phyloP scores from a whole-genome alignment of 176 grass and related monocot species.

The Guadua angustifolia region DNA sequence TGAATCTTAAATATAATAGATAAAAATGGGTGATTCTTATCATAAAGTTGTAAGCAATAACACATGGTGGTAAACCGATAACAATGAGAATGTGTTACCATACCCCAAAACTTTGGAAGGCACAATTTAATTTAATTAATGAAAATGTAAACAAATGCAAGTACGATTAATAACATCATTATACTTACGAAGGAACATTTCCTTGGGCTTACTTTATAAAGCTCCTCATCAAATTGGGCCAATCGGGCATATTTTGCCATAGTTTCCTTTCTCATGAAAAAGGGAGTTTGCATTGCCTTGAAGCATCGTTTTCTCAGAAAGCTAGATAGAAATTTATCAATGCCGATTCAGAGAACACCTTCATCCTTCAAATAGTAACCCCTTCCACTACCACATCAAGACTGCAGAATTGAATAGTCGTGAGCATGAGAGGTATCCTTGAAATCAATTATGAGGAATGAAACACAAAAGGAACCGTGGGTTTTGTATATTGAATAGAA shows the following conservation, averaged over 20 bases:
- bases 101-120: background rate
- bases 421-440: background rate
- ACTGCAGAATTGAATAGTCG: slow-evolving; percentile 44
- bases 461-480: background rate
- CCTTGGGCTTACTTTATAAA: slow-evolving; percentile 71
- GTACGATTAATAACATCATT: background rate
- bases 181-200: background rate
- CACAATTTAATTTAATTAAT: background rate
- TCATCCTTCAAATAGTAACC: slow-evolving; percentile 85
- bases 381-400: slow-evolving; percentile 88
- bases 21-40: background rate
- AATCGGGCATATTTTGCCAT: slow-evolving; percentile 98
- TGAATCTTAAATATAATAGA: slow-evolving; percentile 1
- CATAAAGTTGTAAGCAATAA: slow-evolving; percentile 5
- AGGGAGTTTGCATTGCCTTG: slow-evolving; percentile 81
- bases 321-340: slow-evolving; percentile 82
- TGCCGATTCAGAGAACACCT: slow-evolving; percentile 85
- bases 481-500: background rate
- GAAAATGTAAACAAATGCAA: slow-evolving; percentile 11
- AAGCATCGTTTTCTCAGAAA: slow-evolving; percentile 67
- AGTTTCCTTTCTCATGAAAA: slow-evolving; percentile 97
- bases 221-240: slow-evolving; percentile 90
- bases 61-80: background rate
- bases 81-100: background rate
- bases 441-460: background rate